These are phyloP conservation scores for Phytophthora sp. DNA, from an alignment of 352 stramenopile species.

Conservation along the genomic window DNA sequence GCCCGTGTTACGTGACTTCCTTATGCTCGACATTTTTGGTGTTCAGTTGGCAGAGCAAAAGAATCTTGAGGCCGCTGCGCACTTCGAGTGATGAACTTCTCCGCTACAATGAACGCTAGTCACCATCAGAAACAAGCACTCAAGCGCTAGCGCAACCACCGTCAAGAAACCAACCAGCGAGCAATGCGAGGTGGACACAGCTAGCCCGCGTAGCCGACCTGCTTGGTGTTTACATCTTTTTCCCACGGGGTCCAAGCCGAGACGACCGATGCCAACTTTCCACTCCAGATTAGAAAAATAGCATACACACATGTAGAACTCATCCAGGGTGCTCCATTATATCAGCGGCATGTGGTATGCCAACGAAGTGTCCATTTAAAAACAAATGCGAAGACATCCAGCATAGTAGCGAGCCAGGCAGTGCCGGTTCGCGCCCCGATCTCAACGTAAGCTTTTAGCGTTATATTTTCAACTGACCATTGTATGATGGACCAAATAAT, in stretches of 20 bases:
- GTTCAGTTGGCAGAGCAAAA: conserved; percentile 73
- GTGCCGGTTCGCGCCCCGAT: too few relatives aligned
- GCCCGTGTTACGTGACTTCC: conserved; percentile 71
- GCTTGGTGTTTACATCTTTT: conserved; percentile 24
- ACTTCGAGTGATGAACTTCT: conserved; percentile 26
- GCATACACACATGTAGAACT: conserved; percentile 13
- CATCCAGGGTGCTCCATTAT: conserved; percentile 3
- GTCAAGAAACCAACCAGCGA: conserved; percentile 15
- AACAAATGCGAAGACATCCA: conserved; percentile 10
- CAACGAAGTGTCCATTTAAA: conserved; percentile 17
- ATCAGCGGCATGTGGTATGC: conserved; percentile 1
- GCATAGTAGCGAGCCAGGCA: too few relatives aligned
- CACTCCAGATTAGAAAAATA: conserved; percentile 27
- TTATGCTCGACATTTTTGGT: conserved; percentile 84
- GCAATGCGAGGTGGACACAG: conserved; percentile 7
- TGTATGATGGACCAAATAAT: too few relatives aligned
- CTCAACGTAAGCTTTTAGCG: too few relatives aligned
- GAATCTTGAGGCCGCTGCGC: conserved; percentile 27
- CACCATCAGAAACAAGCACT: conserved; percentile 10
- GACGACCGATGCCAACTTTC: background rate
- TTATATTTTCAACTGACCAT: too few relatives aligned
- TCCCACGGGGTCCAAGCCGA: conserved; percentile 3
- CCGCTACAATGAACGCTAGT: conserved; percentile 3
- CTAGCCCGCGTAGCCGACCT: conserved; percentile 1
- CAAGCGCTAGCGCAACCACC: background rate